Base-by-base conservation (phyloP, 1,139 yeast species). In the Kodamaea suecica region DNA sequence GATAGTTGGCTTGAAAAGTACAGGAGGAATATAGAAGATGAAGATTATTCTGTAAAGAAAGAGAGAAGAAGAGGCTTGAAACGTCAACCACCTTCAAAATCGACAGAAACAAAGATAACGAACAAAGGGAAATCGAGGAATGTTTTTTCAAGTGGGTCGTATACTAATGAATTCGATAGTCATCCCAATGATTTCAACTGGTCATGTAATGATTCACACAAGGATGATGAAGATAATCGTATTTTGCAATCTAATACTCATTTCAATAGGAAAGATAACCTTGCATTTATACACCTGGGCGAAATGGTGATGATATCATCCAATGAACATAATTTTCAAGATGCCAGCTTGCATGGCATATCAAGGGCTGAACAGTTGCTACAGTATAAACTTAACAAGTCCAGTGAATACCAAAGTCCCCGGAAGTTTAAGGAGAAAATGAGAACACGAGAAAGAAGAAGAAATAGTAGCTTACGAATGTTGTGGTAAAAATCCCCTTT, bases 1-100 rank as follows among this genome's bases (percentile, higher is more conserved):
- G 33, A 30, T 19, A 19, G 11, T 4, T 30, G 33, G 33, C 24
- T 30, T 13, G 27, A 23, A 9, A 27, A 21, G 25, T 31, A 25
- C 26, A 12, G 5, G 26, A 12, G 13, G 26, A 23, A 23, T n/a
- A n/a, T 12, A 23, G 13, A 23, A 12, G 11, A 12, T 23, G 26
- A 12, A 7, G n/a, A 23, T 10, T n/a, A n/a, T n/a, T n/a, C n/a
- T n/a, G n/a, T n/a, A n/a, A n/a, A n/a, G n/a, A n/a, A n/a, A n/a
- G n/a, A n/a, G n/a, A n/a, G n/a, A n/a, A n/a, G n/a, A n/a, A n/a
- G n/a, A n/a, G n/a, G n/a, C n/a, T n/a, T n/a, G n/a, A n/a, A n/a
- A n/a, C n/a, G n/a, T n/a, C n/a, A n/a, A n/a, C n/a, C n/a, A n/a
- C n/a, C n/a, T n/a, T n/a, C n/a, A n/a, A n/a, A n/a, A n/a, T n/a